phyloP scores from a whole-genome alignment of 139 green algal species.

The Coccomyxa sp. region DNA sequence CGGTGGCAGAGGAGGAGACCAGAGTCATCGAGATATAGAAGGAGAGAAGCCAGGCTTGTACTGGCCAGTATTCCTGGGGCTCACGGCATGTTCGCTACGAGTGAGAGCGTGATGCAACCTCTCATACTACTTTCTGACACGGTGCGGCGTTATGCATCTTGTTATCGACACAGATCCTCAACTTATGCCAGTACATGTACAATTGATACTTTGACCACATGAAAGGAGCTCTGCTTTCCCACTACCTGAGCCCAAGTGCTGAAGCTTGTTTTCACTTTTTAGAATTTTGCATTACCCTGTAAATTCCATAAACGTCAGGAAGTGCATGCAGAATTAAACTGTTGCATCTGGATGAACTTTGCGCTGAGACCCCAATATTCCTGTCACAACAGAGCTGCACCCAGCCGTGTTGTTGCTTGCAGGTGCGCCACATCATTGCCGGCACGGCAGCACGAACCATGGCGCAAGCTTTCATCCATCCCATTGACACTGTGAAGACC shows the following conservation, averaged over 20 bases:
- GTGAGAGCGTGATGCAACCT: background rate
- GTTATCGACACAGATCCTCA: too few species aligned
- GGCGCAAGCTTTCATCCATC: constrained; percentile 48
- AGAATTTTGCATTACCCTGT: too few species aligned
- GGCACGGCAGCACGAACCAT: constrained; percentile 42
- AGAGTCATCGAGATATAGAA: background rate
- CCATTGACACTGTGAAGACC: constrained; percentile 66
- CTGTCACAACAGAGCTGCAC: too few species aligned
- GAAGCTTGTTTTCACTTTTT: too few species aligned
- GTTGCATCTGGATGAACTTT: too few species aligned
- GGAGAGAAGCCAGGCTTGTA: background rate
- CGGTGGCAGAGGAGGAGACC: background rate
- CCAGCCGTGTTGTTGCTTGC: background rate
- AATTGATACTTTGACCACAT: background rate
- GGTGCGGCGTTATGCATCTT: background rate
- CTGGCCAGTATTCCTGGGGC: background rate
- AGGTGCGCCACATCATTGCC: constrained; percentile 40
- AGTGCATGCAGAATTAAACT: too few species aligned
- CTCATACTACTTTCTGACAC: constrained; percentile 3
- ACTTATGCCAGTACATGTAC: too few species aligned
- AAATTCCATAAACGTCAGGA: too few species aligned
- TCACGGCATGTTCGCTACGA: background rate
- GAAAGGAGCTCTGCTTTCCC: too few species aligned
- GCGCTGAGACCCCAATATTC: too few species aligned
- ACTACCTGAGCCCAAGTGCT: too few species aligned